phyloP scores from a whole-genome alignment of 768 basidiomycete genomes.

The Vishniacozyma victoriae region DNA sequence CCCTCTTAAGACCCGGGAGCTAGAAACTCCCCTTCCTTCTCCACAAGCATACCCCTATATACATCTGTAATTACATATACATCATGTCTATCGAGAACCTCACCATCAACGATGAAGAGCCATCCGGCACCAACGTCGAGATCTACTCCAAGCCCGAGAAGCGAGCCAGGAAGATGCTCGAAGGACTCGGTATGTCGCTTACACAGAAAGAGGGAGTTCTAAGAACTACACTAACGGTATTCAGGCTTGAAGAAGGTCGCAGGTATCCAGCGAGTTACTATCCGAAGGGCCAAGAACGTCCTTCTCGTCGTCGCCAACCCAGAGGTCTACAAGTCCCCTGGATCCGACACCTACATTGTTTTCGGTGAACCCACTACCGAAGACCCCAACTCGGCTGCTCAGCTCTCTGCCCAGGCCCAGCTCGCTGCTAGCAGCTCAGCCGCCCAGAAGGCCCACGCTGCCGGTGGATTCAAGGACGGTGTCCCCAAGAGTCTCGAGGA shows the following conservation, averaged over 20 bases:
- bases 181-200: conserved; percentile 70
- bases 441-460: conserved; percentile 51
- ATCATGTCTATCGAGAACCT: conserved; percentile 51
- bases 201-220: no score
- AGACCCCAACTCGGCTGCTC: conserved; percentile 41
- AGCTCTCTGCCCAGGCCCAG: conserved; percentile 61
- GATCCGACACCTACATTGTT: conserved; percentile 97
- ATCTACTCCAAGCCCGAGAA: conserved; percentile 91
- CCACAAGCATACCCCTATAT: no score
- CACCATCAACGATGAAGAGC: conserved; percentile 61
- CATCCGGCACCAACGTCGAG: conserved; percentile 56
- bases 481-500: conserved; percentile 60
- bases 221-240: no score
- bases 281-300: conserved; percentile 91
- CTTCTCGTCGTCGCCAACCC: conserved; percentile 88
- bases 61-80: no score
- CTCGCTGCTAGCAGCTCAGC: conserved; percentile 52
- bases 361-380: conserved; percentile 73
- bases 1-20: no score
- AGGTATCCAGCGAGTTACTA: conserved; percentile 88
- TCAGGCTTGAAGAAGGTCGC: conserved; percentile 89
- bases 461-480: conserved; percentile 57
- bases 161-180: conserved; percentile 87
- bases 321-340: conserved; percentile 95
- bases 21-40: no score